Conservation (phyloP, 2,329 filamentous ascomycete genomes). For the Aspergillus sp. region DNA sequence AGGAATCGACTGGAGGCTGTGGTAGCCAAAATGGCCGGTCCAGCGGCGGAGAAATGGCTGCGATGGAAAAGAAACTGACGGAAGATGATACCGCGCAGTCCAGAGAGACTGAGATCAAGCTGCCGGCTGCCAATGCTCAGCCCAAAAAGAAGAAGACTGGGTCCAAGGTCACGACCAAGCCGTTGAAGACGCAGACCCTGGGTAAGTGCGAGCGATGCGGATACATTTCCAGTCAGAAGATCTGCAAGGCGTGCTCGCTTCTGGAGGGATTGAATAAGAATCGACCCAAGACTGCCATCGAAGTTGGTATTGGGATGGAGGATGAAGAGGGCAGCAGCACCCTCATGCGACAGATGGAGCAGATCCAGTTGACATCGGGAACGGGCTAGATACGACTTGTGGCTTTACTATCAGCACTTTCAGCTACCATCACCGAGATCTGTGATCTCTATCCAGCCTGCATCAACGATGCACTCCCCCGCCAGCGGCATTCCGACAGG, state of each 20-base stretch:
- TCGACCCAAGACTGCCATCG: conserved; percentile 43
- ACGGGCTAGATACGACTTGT: no score
- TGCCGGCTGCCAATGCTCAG: conserved; percentile 13
- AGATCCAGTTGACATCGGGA: conserved; percentile 36
- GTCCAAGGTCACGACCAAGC: conserved; percentile 44
- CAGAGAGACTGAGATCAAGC: conserved; percentile 63
- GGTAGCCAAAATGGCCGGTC: conserved; percentile 64
- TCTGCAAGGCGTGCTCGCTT: conserved; percentile 90
- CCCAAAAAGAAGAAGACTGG: conserved; percentile 17
- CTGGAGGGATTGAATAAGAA: conserved; percentile 86
- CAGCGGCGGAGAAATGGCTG: conserved; percentile 72
- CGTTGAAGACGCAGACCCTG: conserved; percentile 55
- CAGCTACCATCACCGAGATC: no score
- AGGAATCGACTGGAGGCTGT: conserved; percentile 61
- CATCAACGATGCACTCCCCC: no score
- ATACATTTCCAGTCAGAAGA: conserved; percentile 88
- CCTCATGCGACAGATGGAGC: conserved; percentile 47
- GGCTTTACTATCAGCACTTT: no score
- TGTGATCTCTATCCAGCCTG: no score
- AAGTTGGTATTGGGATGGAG: conserved; percentile 38
- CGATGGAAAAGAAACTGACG: conserved; percentile 69
- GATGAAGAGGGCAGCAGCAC: conserved; percentile 50
- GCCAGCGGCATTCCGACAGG: no score
- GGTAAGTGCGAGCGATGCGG: conserved; percentile 84
- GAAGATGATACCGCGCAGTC: conserved; percentile 57